These are phyloP conservation scores for Dioscorea cayenensis DNA, from an alignment of 116 monocot species.

Conservation along the genomic window DNA sequence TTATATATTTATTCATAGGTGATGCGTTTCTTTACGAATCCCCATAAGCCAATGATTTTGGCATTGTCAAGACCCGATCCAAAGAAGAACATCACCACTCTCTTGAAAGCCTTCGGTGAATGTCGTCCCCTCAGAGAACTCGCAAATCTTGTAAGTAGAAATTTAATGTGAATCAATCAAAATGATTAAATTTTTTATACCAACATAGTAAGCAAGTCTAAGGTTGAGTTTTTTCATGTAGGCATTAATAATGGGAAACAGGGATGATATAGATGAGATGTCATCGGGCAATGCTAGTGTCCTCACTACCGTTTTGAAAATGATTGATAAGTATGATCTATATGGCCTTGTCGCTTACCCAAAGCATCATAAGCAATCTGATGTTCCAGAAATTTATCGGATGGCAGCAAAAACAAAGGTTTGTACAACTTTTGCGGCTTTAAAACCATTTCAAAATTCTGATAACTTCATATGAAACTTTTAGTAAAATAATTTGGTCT, in stretches of 20 bases:
- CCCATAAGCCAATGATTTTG: conserved; percentile 89
- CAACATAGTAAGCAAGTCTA: too few relatives aligned
- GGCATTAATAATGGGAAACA: conserved; percentile 94
- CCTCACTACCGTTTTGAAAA: conserved; percentile 63
- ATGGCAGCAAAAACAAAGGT: conserved; percentile 83
- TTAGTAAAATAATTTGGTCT: background rate
- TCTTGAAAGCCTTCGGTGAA: conserved; percentile 81
- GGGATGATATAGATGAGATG: conserved; percentile 85
- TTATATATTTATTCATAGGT: conserved; percentile 24
- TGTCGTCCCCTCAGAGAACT: conserved; percentile 68
- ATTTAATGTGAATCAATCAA: background rate
- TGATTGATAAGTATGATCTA: conserved; percentile 86
- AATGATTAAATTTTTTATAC: background rate
- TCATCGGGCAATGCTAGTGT: conserved; percentile 59
- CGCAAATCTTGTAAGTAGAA: conserved; percentile 69
- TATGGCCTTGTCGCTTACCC: conserved; percentile 79
- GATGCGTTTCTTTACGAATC: conserved; percentile 75
- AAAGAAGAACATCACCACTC: conserved; percentile 89
- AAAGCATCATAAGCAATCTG: conserved; percentile 76
- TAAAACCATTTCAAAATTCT: background rate
- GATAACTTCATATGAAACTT: background rate
- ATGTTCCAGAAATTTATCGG: conserved; percentile 82
- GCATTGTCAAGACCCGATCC: conserved; percentile 79
- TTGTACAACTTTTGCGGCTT: background rate
- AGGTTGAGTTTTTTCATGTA: conserved; percentile 11